Percentiles rank a stretch among this genome's conserved stretches.
Evolutionary conservation across 768 basidiomycete species (phyloP).

Genomic region (Cystobasidium onofrii): DNA sequence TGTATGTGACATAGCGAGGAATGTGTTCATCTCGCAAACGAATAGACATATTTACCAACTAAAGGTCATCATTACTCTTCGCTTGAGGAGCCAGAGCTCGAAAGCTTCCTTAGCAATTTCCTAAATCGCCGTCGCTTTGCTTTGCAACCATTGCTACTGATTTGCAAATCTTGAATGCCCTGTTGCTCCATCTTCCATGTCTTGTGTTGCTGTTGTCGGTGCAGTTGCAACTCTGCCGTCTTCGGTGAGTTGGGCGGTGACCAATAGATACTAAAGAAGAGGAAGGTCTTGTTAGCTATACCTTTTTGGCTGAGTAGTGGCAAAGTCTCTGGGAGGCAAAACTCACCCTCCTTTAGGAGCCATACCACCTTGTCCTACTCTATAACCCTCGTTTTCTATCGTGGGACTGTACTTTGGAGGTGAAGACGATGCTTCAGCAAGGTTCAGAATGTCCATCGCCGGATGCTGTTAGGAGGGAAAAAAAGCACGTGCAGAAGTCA

Average conservation of each 20-base stretch:
- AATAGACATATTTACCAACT: background rate
- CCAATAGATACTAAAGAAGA: background rate
- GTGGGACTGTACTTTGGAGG: background rate
- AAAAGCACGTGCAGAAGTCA: background rate
- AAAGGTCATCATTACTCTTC: background rate
- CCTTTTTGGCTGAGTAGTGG: background rate
- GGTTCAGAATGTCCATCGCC: background rate
- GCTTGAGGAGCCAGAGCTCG: background rate
- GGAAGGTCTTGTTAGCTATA: too few species aligned
- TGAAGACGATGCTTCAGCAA: background rate
- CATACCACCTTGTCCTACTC: constrained; percentile 1
- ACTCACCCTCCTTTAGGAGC: constrained; percentile 1
- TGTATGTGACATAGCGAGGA: background rate
- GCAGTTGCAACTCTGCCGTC: background rate
- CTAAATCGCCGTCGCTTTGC: background rate
- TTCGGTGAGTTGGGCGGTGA: background rate
- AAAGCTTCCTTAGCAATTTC: background rate
- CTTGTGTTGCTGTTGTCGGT: background rate
- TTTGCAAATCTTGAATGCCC: background rate
- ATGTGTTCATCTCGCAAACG: background rate
- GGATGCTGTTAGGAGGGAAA: background rate
- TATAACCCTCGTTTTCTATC: background rate
- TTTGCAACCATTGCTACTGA: background rate
- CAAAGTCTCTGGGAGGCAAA: background rate
- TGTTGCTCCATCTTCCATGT: background rate